phyloP scores from a whole-genome alignment of 345 rosid genomes.

The Populus alba region DNA sequence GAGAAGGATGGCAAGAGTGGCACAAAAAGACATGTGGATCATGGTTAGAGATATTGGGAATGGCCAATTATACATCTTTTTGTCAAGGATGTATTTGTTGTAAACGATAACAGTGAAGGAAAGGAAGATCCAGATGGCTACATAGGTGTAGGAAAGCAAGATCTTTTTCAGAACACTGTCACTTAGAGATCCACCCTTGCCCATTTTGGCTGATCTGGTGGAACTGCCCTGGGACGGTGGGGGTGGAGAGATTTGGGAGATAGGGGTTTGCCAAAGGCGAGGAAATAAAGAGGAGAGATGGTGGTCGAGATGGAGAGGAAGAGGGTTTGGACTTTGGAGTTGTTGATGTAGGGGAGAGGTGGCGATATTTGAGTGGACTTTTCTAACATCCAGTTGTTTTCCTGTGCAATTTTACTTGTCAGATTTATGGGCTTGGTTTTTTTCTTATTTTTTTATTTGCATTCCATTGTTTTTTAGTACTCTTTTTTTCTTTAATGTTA shows the following conservation, averaged over 20 bases:
- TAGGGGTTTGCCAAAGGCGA: background rate
- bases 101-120: conserved; percentile 96
- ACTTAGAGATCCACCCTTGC: conserved; percentile 85
- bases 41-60: conserved; percentile 93
- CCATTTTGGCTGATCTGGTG: conserved; percentile 40
- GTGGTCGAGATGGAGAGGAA: background rate
- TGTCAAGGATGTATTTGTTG: conserved; percentile 98
- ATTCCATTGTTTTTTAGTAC: background rate
- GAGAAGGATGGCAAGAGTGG: conserved; percentile 76
- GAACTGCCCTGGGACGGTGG: background rate
- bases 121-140: conserved; percentile 94
- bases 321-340: conserved; percentile 3
- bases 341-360: background rate
- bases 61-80: conserved; percentile 97
- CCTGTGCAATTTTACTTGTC: background rate
- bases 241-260: background rate
- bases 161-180: conserved; percentile 82
- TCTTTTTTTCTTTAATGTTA: background rate
- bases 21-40: conserved; percentile 98
- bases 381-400: background rate
- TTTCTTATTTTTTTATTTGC: background rate
- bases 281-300: background rate
- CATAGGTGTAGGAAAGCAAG: conserved; percentile 89
- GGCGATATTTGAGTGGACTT: conserved; percentile 4
- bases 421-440: background rate